Base-by-base conservation (phyloP, 1,284 basidiomycete species). In the Tetrapyrgos nigripes region DNA sequence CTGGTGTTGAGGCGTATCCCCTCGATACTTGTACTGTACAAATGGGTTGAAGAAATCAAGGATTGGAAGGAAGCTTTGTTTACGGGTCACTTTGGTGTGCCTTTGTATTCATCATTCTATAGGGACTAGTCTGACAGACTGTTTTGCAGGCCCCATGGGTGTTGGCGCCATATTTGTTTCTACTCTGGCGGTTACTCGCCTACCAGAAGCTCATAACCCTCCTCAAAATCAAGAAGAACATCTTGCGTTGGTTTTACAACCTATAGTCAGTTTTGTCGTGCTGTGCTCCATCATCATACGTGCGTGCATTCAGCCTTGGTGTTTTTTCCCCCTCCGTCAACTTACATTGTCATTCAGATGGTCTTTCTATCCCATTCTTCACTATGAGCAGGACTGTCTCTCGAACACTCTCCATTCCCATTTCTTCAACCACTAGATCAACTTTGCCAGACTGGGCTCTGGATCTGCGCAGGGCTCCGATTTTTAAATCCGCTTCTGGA, bases 331-430 rank as follows among this genome's bases (percentile, higher is more conserved):
- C 19, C 4, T 24, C 21, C 19, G 5, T 31, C 29, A 13, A 19
- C n/a, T 37, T 40, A 56, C 50, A 52, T 57, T 4, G 11, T 33
- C n/a, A 24, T 48, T 3, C 65, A 91, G 91, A 95, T 74, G 94
- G 94, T 35, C 79, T 96, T 4, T 95, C 93, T 3, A 95, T 96
- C 62, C 92, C 93, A 1, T 93, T 93, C 80, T 93, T 95, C 78
- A 88, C 71, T 31, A 77, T 92, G 29, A 84, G 91, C 13, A 83
- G 85, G 49, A 85, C 81, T 19, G 83, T 93, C 0, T 85, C 83
- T 64, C 46, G 46, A 5, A 48, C 46, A 19, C 46, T 48, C 46
- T 48, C 46, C 5, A 26, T 26, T 19, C 23, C 24, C 11, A 19
- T 26, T 26, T 26, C 46, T 29, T 26, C 27, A 5, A 48, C 46